These are phyloP conservation scores for Urostyla sp. DNA, from an alignment of 73 alveolate genomes.

Conservation along the genomic window DNA sequence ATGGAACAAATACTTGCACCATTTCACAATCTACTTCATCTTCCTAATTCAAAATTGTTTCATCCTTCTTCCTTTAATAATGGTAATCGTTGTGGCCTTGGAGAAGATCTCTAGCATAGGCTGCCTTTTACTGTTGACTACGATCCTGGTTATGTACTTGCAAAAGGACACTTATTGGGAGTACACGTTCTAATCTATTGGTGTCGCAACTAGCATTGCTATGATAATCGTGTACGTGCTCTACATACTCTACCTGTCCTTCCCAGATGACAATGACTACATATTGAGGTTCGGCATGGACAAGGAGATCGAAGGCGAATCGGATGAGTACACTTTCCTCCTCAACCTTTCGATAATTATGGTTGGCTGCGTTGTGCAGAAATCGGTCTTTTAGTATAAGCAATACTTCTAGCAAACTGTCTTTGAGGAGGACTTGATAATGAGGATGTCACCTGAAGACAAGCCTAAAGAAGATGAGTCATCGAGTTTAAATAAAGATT, in stretches of 20 bases:
- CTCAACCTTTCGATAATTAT: no score
- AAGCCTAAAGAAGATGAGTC: no score
- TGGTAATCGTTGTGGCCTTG: not conserved
- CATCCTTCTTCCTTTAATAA: constrained; percentile 1
- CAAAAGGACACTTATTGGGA: not conserved
- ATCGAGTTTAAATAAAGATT: no score
- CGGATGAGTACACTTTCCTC: no score
- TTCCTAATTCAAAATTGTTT: not conserved
- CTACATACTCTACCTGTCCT: not conserved
- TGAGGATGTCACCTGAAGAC: no score
- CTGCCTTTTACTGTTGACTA: not conserved
- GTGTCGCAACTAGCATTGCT: not conserved
- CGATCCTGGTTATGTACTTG: not conserved
- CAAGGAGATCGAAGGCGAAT: no score
- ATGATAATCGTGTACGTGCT: not conserved
- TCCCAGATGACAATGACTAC: not conserved
- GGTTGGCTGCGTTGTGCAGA: no score
- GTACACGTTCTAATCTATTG: not conserved
- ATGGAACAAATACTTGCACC: not conserved
- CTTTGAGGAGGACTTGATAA: no score
- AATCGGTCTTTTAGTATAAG: no score
- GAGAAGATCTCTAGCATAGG: constrained; percentile 18
- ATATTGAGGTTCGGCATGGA: no score
- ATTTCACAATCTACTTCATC: not conserved
- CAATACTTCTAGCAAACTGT: no score